Base-by-base conservation (phyloP, 495 filamentous ascomycete species). In the Xylaria bambusicola region DNA sequence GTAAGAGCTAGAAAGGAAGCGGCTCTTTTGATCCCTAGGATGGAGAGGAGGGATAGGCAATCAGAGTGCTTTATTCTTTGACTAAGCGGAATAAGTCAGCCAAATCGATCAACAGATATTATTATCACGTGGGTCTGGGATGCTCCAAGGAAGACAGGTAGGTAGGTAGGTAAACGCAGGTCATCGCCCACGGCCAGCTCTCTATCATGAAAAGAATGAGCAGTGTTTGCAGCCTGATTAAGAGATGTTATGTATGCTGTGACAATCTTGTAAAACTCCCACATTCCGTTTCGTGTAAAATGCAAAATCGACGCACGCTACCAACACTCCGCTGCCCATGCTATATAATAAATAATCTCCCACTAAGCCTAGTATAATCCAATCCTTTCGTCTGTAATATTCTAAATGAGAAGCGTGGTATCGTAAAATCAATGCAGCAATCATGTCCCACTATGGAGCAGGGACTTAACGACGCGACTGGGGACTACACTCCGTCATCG, bases 401-500 rank as follows among this genome's bases (percentile, higher is more conserved):
- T 47, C 54, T 38, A 47, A 47, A 35, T 48, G 54, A 48, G 36
- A 51, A 42, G 46, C 45, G 7, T 58, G 46, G 36, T 58, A 51
- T 42, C 46, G 24, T 48, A n/a, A 24, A 50, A 35, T 24, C 38
- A 9, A 58, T 41, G 41, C 45, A 27, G 35, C n/a, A n/a, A n/a
- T n/a, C 31, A 41, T 27, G 36, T 15, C 4, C 7, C 17, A 10
- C 13, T 20, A 10, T 2, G 17, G 2, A 44, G 13, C 17, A 27
- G 21, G 23, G 29, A 48, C 27, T 6, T 24, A 56, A 9, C 12
- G 38, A 48, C 26, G 2, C 6, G 23, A 58, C 45, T 70, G 67
- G 1, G 67, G 67, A 20, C 40, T 68, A 35, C 65, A 70, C 6
- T 64, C 62, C 7, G 38, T 56, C 36, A 31, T 46, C 13, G 62